Base-by-base conservation (phyloP, 2,329 filamentous ascomycete species). In the Monilinia polystroma region DNA sequence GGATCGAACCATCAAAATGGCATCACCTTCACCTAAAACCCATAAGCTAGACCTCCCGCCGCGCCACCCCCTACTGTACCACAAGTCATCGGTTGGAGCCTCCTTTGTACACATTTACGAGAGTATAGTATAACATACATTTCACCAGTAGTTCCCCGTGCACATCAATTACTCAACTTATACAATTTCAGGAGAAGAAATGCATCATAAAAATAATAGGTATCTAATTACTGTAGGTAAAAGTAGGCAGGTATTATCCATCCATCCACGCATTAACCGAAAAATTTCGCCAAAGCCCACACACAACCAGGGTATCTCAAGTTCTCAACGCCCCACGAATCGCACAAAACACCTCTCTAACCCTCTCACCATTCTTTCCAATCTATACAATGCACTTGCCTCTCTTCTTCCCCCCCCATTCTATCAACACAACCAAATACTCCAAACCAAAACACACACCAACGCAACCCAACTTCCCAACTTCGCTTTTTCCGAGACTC, bases 371-470 rank as follows among this genome's bases (percentile, higher is more conserved):
- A 58, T 29, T 43, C 29, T 64, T 32, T 52, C 57, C 23, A 56
- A 52, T 67, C 7, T 63, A 64, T 53, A 29, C 35, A 43, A 29
- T 10, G 43, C 20, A 16, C 26, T 32, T 23, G 11, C 18, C 20
- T 23, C 20, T 45, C 56, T 18, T 12, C 20, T 23, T 23, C 38
- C 56, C 43, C 10, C 10, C n/a, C 29, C 29, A 18, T 4, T 47
- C 26, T 20, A 55, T 47, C 55, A 49, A 59, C 67, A 73, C 69
- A 68, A 71, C 57, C 73, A 68, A 43, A 75, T 69, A 47, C 66
- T 70, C 69, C 70, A 73, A 57, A 72, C 72, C 72, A 75, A 56
- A 64, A 73, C 70, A 56, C 72, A 68, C 26, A 76, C 71, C 60
- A 76, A 65, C 6, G 73, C 75, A 10, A 69, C 71, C 43, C 73